Base-by-base conservation (phyloP, 306 rosid genomes). In the Lotus japonicus region DNA sequence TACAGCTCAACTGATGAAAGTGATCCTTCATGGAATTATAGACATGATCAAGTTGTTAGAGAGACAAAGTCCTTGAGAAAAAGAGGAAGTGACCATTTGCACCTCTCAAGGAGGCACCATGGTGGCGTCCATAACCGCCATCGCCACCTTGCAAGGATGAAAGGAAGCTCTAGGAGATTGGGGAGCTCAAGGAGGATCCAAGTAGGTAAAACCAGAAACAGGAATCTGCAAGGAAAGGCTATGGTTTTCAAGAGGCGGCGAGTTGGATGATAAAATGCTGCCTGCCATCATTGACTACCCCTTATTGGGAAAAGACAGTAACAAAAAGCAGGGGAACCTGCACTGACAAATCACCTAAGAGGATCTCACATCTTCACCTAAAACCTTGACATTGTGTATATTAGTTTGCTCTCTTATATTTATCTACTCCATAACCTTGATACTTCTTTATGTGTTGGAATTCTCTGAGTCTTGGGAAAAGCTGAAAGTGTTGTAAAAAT, bases 1-100 rank as follows among this genome's bases (percentile, higher is more conserved):
- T 73, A 54, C 71, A 76, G 43, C 67, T 77, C 85, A 38, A 62
- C 69, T 9, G 62, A 72, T 38, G 75, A 77, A 18, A 71, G 38
- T 51, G 71, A 71, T 6, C 14, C 12, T 35, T 17, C 62, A 38
- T 54, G 11, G 7, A 18, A 48, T 44, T 6, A 58, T 70, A 12
- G n/a, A 31, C 36, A 31, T 6, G 36, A 31, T 54, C 50, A 51
- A 43, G 64, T 62, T 2, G 35, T 13, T 9, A 78, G 73, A 68
- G 72, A 71, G 23, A 46, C 58, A 41, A 64, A 64, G 74, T 68
- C 64, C 0, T 21, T 43, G 1, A 77, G 52, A 33, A 17, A 65
- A 58, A 66, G 74, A 66, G 53, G 44, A 17, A 59, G 39, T 48
- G 8, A 48, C 21, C 17, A 45, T 14, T 14, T 16, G 10, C 12